Conservation (phyloP, 2,329 filamentous ascomycete species). For the Cladosporium sp. region DNA sequence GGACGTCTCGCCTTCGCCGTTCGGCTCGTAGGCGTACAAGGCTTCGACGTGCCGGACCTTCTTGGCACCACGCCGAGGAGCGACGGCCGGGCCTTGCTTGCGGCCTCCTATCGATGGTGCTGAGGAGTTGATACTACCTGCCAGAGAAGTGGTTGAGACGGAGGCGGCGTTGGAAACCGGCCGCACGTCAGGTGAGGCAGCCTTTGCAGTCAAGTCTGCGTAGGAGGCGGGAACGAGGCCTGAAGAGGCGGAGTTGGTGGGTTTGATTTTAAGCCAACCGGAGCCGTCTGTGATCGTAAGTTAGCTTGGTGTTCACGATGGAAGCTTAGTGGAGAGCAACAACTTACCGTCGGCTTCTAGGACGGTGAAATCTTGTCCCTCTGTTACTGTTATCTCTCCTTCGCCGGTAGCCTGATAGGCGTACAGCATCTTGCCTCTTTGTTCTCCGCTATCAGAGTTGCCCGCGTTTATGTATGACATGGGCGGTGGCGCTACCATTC, state of each 20-base stretch:
- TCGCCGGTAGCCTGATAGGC: constrained; percentile 74
- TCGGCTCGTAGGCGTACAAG: constrained; percentile 83
- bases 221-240: constrained; percentile 87
- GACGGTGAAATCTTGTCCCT: constrained; percentile 72
- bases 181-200: constrained; percentile 7
- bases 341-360: constrained; percentile 82
- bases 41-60: constrained; percentile 92
- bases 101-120: background rate
- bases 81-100: constrained; percentile 88
- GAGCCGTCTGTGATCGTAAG: constrained; percentile 63
- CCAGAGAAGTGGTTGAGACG: constrained; percentile 62
- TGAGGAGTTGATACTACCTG: constrained; percentile 1
- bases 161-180: constrained; percentile 35
- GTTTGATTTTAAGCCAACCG: constrained; percentile 83
- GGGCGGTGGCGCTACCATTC: constrained; percentile 85
- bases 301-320: constrained; percentile 13
- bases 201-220: constrained; percentile 55
- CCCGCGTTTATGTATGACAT: constrained; percentile 66
- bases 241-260: constrained; percentile 52
- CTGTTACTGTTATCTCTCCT: constrained; percentile 75
- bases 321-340: no score
- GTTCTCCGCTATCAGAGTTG: constrained; percentile 48
- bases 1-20: constrained; percentile 79
- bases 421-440: constrained; percentile 85
- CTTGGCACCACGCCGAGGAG: constrained; percentile 62